These are phyloP conservation scores for Rhizopogon rudus DNA, from an alignment of 768 basidiomycete species.

Conservation along the genomic window DNA sequence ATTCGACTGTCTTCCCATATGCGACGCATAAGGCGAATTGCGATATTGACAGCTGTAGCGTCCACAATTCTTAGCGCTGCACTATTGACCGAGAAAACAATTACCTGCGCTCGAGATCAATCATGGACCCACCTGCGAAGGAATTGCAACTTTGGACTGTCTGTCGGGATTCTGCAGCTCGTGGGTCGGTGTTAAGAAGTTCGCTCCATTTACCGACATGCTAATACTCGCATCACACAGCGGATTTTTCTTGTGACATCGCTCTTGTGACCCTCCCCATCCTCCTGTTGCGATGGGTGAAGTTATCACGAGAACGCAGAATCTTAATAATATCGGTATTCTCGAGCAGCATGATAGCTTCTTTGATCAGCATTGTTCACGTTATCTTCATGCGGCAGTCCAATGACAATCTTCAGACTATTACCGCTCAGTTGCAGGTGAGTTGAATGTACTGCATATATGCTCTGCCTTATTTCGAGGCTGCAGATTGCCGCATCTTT, in stretches of 20 bases:
- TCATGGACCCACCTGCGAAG: not conserved
- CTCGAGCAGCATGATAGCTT: conserved; percentile 6
- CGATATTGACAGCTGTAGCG: not conserved
- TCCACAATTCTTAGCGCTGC: not conserved
- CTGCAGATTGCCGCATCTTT: not conserved
- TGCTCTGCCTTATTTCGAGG: not conserved
- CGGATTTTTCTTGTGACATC: conserved; percentile 7
- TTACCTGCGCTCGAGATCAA: not conserved
- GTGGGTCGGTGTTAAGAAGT: not conserved
- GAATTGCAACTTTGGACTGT: not conserved
- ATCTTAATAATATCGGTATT: conserved; percentile 6
- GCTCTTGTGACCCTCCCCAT: conserved; percentile 8
- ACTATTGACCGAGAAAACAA: not conserved
- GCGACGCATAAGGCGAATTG: not conserved
- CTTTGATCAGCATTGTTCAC: conserved; percentile 8
- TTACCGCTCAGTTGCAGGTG: no score
- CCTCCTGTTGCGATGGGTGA: conserved; percentile 5
- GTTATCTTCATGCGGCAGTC: conserved; percentile 5
- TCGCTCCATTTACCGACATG: no score
- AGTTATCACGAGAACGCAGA: conserved; percentile 1
- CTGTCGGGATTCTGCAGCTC: not conserved
- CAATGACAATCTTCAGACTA: not conserved
- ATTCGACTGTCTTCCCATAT: not conserved
- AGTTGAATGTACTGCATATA: not conserved
- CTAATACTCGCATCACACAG: conserved; percentile 2